Conservation (phyloP, 2,329 filamentous ascomycete species). For the Aspergillus sp. region DNA sequence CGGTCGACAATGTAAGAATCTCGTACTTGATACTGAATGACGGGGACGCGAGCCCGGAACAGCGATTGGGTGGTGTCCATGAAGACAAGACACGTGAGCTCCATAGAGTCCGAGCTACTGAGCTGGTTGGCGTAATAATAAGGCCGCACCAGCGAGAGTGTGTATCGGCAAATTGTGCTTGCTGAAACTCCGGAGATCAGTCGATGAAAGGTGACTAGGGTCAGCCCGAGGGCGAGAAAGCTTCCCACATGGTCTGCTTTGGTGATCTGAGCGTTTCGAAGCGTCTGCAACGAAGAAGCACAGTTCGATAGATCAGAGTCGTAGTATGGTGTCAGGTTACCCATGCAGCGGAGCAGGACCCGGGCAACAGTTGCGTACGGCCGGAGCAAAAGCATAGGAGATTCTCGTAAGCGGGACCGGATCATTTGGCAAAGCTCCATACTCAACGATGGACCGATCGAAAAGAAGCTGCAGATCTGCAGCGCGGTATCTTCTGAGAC, state of each 20-base stretch:
- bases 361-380: not conserved
- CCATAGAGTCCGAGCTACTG: not conserved
- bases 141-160: not conserved
- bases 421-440: not conserved
- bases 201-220: slow-evolving; percentile 1
- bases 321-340: not conserved
- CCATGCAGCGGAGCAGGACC: not conserved
- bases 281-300: not conserved
- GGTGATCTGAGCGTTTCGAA: not conserved
- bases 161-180: slow-evolving; percentile 1
- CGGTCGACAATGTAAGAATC: not conserved
- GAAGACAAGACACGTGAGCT: slow-evolving; percentile 1
- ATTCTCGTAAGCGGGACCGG: not conserved
- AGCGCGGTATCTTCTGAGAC: not conserved
- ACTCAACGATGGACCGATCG: not conserved
- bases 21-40: slow-evolving; percentile 1
- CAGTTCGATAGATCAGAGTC: not conserved
- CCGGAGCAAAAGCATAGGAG: not conserved
- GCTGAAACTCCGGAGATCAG: slow-evolving; percentile 1
- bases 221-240: not conserved
- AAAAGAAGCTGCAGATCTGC: slow-evolving; percentile 3
- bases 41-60: not conserved
- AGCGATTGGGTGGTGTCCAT: slow-evolving; percentile 1
- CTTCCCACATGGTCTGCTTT: not conserved
- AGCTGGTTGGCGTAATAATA: not conserved